Base-by-base conservation (phyloP, 257 asterid genomes). In the Catharanthus roseus region DNA sequence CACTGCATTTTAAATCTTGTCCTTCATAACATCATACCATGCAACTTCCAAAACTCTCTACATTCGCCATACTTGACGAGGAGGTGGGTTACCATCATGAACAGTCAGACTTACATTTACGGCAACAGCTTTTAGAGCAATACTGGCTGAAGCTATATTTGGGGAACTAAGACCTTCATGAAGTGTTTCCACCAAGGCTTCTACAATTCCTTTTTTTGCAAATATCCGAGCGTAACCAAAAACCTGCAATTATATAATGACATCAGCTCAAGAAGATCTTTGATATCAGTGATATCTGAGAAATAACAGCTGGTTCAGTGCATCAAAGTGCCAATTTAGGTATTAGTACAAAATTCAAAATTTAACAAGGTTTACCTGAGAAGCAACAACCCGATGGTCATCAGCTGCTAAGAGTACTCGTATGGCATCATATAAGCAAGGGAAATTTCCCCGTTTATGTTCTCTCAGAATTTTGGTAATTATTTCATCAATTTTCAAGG, bases 171-270 rank as follows among this genome's bases (percentile, higher is more conserved):
- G 75, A 63, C 96, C 96, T 79, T 80, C 92, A 61, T 80, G 86
- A 68, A 93, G 95, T 50, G 97, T 86, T 73, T 87, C 90, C 60
- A 93, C 89, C 38, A 93, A 91, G 78, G 83, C 84, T 80, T 82
- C 95, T 9, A 85, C 85, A 62, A 88, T 78, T 74, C 99, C 99
- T 26, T 82, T 56, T 79, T 91, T 88, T 0, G 97, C 85, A 72
- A 93, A 91, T 83, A 80, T 82, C 71, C 96, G 86, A 75, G 97
- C 99, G 82, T 93, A 93, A 54, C 99, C 96, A 77, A 73, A 91
- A 68, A 93, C 97, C 99, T 93, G 78, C 55, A 75, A 23, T 63
- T 55, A 53, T 26, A n/a, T 41, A 50, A 55, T 19, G 45, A 62
- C 11, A 61, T 62, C 28, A 34, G 67, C 33, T 19, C 4, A 61